A percentile compares a stretch with the other conserved stretches of the same genome.
phyloP scores from a whole-genome alignment of 352 stramenopile genomes.

The Saprolegnia parasitica region DNA sequence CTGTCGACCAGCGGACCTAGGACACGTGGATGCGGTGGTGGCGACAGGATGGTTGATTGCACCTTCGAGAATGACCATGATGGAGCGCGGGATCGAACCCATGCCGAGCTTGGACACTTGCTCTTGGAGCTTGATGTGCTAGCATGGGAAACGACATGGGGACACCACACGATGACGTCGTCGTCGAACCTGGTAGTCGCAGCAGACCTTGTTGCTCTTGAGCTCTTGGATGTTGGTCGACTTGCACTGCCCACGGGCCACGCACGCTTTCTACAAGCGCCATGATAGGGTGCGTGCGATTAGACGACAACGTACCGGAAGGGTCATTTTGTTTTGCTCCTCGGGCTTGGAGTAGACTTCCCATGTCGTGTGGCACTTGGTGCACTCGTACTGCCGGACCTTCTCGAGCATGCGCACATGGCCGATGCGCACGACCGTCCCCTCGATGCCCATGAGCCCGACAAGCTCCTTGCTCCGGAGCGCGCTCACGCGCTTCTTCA shows the following conservation, averaged over 20 bases:
- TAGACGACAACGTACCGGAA: slow-evolving; percentile 13
- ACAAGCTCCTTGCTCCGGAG: slow-evolving; percentile 26
- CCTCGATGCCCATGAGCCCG: slow-evolving; percentile 26
- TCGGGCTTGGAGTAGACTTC: slow-evolving; percentile 28
- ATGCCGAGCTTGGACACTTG: slow-evolving; percentile 86
- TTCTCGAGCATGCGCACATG: slow-evolving; percentile 26
- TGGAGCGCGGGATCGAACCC: slow-evolving; percentile 89
- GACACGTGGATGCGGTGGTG: neutral
- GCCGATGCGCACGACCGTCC: slow-evolving; percentile 25
- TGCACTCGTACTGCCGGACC: slow-evolving; percentile 28
- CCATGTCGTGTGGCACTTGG: slow-evolving; percentile 28
- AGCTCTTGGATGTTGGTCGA: slow-evolving; percentile 38
- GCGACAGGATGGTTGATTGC: neutral
- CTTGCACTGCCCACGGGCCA: slow-evolving; percentile 21
- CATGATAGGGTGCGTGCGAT: neutral
- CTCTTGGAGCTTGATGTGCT: slow-evolving; percentile 97
- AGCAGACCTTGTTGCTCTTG: slow-evolving; percentile 39
- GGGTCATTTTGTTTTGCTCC: slow-evolving; percentile 24
- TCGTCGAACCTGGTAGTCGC: slow-evolving; percentile 54
- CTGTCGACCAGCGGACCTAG: slow-evolving; percentile 54
- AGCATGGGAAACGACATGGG: neutral
- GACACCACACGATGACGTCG: neutral
- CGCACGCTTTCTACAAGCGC: slow-evolving; percentile 19
- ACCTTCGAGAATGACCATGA: slow-evolving; percentile 94
- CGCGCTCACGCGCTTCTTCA: slow-evolving; percentile 28